phyloP scores from a whole-genome alignment of 1,284 basidiomycete species.

The Macrocybe sp. region DNA sequence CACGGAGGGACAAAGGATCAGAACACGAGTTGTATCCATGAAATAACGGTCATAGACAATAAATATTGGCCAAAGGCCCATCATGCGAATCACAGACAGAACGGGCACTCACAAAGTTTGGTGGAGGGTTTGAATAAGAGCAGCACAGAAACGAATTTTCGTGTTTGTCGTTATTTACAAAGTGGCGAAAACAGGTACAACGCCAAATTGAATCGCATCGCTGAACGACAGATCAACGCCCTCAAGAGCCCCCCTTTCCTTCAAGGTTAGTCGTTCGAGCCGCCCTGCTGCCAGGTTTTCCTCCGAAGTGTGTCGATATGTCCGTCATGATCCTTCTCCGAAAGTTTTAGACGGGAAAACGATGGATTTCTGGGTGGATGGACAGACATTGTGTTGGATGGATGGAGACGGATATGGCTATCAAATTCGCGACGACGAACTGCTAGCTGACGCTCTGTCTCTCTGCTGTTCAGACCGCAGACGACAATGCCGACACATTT shows the following conservation, averaged over 20 bases:
- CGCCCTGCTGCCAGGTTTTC: slow-evolving; percentile 16
- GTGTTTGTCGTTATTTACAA: slow-evolving; percentile 29
- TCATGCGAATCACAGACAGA: slow-evolving; percentile 30
- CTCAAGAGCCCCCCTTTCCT: slow-evolving; percentile 59
- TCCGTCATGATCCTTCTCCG: slow-evolving; percentile 10
- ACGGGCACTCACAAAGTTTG: slow-evolving; percentile 9
- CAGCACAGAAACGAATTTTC: slow-evolving; percentile 7
- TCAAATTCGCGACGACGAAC: slow-evolving; percentile 19
- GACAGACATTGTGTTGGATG: slow-evolving; percentile 38
- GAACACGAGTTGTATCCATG: background rate
- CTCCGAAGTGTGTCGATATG: background rate
- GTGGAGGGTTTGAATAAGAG: slow-evolving; percentile 2
- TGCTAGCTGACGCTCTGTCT: slow-evolving; percentile 8
- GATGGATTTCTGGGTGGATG: slow-evolving; percentile 33
- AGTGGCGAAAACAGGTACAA: slow-evolving; percentile 21
- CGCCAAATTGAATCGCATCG: slow-evolving; percentile 14
- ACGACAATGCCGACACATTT: slow-evolving; percentile 91
- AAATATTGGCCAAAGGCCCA: slow-evolving; percentile 55
- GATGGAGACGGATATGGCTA: slow-evolving; percentile 16
- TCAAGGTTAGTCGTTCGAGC: background rate
- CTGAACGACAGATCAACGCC: slow-evolving; percentile 40
- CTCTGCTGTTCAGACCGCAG: slow-evolving; percentile 19
- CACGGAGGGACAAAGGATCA: background rate
- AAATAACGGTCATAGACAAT: slow-evolving; percentile 58
- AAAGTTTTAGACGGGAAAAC: slow-evolving; percentile 19